Evolutionary conservation across 768 basidiomycete genomes (phyloP).

Genomic region (Peribolospora kevripleyi): DNA sequence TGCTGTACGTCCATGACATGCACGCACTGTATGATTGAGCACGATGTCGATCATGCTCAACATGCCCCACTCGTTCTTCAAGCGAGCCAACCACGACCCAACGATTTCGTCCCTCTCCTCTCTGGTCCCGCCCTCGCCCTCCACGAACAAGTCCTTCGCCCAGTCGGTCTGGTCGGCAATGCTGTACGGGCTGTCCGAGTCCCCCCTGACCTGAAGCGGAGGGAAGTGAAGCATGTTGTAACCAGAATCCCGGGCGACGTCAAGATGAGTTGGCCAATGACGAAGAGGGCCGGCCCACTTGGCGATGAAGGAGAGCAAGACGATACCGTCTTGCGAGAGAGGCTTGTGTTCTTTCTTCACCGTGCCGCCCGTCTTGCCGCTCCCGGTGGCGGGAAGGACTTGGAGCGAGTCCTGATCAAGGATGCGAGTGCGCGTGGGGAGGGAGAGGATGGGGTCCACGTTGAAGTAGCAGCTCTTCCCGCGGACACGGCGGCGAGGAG

Average conservation of each 20-base stretch:
- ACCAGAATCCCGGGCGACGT: conserved; percentile 62
- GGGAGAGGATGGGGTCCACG: conserved; percentile 66
- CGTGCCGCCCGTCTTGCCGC: conserved; percentile 22
- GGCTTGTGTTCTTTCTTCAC: conserved; percentile 32
- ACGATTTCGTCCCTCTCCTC: conserved; percentile 18
- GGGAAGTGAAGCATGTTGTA: conserved; percentile 99
- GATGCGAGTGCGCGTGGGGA: conserved; percentile 48
- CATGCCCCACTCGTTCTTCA: conserved; percentile 65
- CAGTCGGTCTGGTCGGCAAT: conserved; percentile 68
- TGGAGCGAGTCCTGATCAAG: conserved; percentile 26
- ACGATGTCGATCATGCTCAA: conserved; percentile 85
- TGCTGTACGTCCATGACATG: too few species aligned
- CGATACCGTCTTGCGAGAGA: conserved; percentile 64
- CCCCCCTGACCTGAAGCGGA: conserved; percentile 74
- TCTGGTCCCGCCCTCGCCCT: conserved; percentile 4
- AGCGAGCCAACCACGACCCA: conserved; percentile 31
- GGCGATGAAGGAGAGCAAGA: conserved; percentile 70
- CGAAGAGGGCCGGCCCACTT: conserved; percentile 88
- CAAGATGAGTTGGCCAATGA: conserved; percentile 55
- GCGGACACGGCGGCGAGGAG: conserved; percentile 21
- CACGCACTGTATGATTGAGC: conserved; percentile 53
- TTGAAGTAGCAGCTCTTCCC: conserved; percentile 57
- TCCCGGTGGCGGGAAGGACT: conserved; percentile 25
- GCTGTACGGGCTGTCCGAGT: conserved; percentile 76
- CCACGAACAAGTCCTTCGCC: conserved; percentile 43